These are phyloP conservation scores for Puccinia triticina DNA, from an alignment of 1,284 basidiomycete genomes.

Conservation along the genomic window DNA sequence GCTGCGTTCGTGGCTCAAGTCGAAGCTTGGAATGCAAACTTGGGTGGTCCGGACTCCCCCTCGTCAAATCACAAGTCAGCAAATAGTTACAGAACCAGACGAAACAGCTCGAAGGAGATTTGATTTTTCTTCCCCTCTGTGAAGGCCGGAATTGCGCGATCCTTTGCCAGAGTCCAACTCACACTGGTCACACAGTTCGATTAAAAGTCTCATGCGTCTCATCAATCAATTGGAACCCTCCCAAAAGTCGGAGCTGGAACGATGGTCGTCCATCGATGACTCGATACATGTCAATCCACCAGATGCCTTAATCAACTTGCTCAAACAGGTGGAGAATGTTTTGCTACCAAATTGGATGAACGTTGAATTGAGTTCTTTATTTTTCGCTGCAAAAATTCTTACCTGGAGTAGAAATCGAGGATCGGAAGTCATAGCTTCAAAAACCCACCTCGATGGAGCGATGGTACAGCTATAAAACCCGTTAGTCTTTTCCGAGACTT, in stretches of 20 bases:
- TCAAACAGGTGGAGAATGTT: background rate
- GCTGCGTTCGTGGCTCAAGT: constrained; percentile 12
- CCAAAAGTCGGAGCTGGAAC: constrained; percentile 25
- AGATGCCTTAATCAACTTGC: constrained; percentile 1
- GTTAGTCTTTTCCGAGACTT: background rate
- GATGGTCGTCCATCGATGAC: constrained; percentile 6
- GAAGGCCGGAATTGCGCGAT: background rate
- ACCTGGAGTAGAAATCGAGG: background rate
- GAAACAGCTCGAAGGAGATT: background rate
- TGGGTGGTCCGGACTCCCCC: constrained; percentile 1
- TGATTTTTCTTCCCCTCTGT: background rate
- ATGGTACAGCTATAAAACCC: background rate
- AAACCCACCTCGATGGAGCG: background rate
- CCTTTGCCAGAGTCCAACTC: background rate
- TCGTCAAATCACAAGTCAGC: constrained; percentile 15
- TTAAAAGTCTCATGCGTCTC: constrained; percentile 17
- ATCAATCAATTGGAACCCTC: constrained; percentile 32
- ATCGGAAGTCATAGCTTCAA: constrained; percentile 4
- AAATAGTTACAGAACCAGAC: background rate
- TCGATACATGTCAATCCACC: constrained; percentile 16
- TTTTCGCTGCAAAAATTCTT: background rate
- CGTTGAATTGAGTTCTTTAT: background rate
- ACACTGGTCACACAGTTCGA: constrained; percentile 9
- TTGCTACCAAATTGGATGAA: background rate
- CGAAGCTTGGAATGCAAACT: constrained; percentile 34